These are phyloP conservation scores for Amoeboaphelidium protococcarum DNA, from an alignment of 371 early-diverging fungal species.

Conservation along the genomic window DNA sequence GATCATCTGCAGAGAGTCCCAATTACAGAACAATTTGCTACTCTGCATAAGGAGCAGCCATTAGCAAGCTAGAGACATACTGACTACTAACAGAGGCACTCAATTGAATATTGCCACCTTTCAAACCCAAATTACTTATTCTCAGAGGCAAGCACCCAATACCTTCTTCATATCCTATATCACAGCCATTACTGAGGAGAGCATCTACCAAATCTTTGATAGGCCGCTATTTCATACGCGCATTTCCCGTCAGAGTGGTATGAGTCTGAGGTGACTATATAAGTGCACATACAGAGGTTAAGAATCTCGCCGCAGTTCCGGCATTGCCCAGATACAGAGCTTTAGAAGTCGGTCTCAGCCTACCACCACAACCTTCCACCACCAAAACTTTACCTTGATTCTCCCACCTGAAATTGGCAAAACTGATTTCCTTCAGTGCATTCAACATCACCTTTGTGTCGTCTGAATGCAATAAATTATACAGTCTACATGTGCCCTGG, in stretches of 20 bases:
- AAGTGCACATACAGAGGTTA: conserved; percentile 60
- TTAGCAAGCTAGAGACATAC: conserved; percentile 82
- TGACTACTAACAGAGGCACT: conserved; percentile 83
- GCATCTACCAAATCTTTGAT: conserved; percentile 71
- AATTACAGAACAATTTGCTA: conserved; percentile 46
- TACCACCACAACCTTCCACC: conserved; percentile 26
- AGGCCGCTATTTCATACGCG: conserved; percentile 89
- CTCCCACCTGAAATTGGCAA: conserved; percentile 65
- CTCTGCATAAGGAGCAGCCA: conserved; percentile 78
- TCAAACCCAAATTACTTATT: conserved; percentile 36
- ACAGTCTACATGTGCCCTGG: conserved; percentile 47
- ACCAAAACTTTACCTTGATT: conserved; percentile 70
- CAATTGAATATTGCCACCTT: conserved; percentile 63
- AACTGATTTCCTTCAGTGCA: conserved; percentile 60
- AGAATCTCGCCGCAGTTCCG: conserved; percentile 87
- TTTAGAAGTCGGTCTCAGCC: conserved; percentile 35
- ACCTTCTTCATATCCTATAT: conserved; percentile 43
- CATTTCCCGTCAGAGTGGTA: conserved; percentile 73
- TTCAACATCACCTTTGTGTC: conserved; percentile 91
- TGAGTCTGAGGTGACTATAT: conserved; percentile 20
- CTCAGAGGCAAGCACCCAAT: conserved; percentile 65
- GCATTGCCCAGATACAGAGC: conserved; percentile 89
- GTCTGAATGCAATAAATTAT: conserved; percentile 75
- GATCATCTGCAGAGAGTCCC: conserved; percentile 34
- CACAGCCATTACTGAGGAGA: conserved; percentile 42